A percentile compares a stretch with the other conserved stretches of the same genome.
phyloP scores from a whole-genome alignment of 768 basidiomycete genomes.

The Cystobasidium tubakii region DNA sequence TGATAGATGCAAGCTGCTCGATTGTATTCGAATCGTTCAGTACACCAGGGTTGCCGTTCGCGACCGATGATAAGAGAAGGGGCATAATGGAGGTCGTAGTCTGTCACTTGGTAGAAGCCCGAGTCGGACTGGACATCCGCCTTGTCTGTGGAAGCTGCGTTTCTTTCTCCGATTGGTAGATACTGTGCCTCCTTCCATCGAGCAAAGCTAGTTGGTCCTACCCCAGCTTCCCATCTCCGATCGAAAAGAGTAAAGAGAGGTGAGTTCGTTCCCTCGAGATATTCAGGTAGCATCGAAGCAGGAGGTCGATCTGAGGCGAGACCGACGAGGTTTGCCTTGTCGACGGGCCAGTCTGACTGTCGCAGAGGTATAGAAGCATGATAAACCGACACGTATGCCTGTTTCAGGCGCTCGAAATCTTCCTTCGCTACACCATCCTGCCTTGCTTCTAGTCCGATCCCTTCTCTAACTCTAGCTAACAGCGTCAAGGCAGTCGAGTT shows the following conservation, averaged over 20 bases:
- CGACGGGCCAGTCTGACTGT: slow-evolving; percentile 41
- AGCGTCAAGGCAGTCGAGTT: slow-evolving; percentile 29
- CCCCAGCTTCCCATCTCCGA: slow-evolving; percentile 43
- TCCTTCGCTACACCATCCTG: slow-evolving; percentile 35
- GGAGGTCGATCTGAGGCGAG: slow-evolving; percentile 39
- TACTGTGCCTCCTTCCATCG: slow-evolving; percentile 42
- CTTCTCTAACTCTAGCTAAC: slow-evolving; percentile 16
- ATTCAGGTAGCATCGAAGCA: slow-evolving; percentile 29
- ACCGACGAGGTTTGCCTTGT: slow-evolving; percentile 40
- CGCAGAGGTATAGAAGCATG: slow-evolving; percentile 38
- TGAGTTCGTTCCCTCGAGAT: slow-evolving; percentile 16
- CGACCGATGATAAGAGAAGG: slow-evolving; percentile 43
- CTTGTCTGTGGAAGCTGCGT: slow-evolving; percentile 23
- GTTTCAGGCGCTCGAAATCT: slow-evolving; percentile 40
- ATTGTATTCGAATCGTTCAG: slow-evolving; percentile 46
- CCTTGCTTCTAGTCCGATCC: slow-evolving; percentile 18
- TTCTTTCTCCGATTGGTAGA: slow-evolving; percentile 3
- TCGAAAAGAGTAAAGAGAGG: slow-evolving; percentile 43
- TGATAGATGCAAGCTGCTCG: slow-evolving; percentile 46
- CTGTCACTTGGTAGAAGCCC: slow-evolving; percentile 43
- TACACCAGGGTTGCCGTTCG: slow-evolving; percentile 47
- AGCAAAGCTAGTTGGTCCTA: slow-evolving; percentile 45
- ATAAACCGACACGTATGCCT: slow-evolving; percentile 37
- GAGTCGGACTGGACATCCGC: background rate
- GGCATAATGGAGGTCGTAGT: slow-evolving; percentile 45